Conservation (phyloP, 495 filamentous ascomycete genomes). For the Parathielavia hyrcaniae region DNA sequence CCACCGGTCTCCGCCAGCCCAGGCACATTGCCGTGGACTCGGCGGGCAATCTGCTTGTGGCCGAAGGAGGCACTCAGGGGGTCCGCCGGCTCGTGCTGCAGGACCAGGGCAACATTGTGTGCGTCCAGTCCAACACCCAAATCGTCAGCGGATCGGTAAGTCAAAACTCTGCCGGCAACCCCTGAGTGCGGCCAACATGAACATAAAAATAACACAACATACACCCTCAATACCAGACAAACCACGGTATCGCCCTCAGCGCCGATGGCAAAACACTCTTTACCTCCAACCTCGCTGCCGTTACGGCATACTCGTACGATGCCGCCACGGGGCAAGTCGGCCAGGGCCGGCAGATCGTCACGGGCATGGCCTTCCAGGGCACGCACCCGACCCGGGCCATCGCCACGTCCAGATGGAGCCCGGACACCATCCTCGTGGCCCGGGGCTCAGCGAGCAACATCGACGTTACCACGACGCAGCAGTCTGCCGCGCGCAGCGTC, state of each 20-base stretch:
- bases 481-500: conserved; percentile 48
- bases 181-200: not conserved
- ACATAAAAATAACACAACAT: not conserved
- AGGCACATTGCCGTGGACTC: conserved; percentile 48
- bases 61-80: conserved; percentile 46
- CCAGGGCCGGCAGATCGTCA: conserved; percentile 43
- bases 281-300: conserved; percentile 49
- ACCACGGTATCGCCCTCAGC: conserved; percentile 58
- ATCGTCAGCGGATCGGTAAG: conserved; percentile 38
- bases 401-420: conserved; percentile 44
- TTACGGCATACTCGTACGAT: conserved; percentile 55
- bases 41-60: conserved; percentile 51
- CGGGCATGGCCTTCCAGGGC: conserved; percentile 45
- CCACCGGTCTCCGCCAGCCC: conserved; percentile 38
- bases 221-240: conserved; percentile 46
- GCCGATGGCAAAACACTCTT: conserved; percentile 56
- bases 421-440: conserved; percentile 49
- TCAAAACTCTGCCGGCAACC: not conserved
- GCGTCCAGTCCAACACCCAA: conserved; percentile 37
- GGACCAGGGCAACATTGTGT: conserved; percentile 44
- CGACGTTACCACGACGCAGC: conserved; percentile 42
- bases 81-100: conserved; percentile 44
- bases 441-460: conserved; percentile 54
- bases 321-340: conserved; percentile 39
- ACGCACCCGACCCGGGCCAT: conserved; percentile 54